Conservation (phyloP, 768 basidiomycete species). For the Mycena pura region DNA sequence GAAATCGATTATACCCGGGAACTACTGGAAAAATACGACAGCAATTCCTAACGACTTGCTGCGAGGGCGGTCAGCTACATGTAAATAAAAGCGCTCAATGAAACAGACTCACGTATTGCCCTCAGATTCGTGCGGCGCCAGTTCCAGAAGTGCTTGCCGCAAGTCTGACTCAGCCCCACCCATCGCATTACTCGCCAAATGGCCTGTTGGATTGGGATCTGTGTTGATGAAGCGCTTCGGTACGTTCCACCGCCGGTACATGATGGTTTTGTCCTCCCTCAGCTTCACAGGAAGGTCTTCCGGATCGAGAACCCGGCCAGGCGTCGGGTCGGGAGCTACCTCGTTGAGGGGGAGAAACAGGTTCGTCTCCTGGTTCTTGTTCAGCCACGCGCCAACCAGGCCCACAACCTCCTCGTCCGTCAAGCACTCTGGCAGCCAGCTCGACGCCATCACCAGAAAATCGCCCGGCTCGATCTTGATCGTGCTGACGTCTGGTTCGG, state of each 20-base stretch:
- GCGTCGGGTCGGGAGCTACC: conserved; percentile 9
- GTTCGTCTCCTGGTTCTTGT: conserved; percentile 27
- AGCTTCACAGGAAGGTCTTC: conserved; percentile 21
- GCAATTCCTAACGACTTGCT: conserved; percentile 18
- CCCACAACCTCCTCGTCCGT: conserved; percentile 62
- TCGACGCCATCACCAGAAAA: conserved; percentile 60
- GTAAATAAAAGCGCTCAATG: background rate
- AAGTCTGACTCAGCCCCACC: conserved; percentile 44
- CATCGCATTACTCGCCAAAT: conserved; percentile 48
- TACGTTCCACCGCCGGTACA: conserved; percentile 36
- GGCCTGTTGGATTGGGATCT: conserved; percentile 42
- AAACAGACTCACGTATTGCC: conserved; percentile 33
- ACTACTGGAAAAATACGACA: conserved; percentile 8
- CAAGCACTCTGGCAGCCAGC: conserved; percentile 61
- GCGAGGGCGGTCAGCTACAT: background rate
- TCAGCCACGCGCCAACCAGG: conserved; percentile 55
- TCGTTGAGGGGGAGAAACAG: background rate
- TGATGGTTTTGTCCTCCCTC: conserved; percentile 31
- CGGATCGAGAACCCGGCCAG: conserved; percentile 15
- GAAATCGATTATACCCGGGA: background rate
- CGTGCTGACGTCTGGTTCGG: conserved; percentile 57
- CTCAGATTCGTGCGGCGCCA: conserved; percentile 37
- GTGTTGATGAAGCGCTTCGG: conserved; percentile 37
- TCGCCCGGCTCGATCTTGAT: conserved; percentile 51
- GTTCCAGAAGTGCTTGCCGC: conserved; percentile 36